phyloP scores from a whole-genome alignment of 768 basidiomycete genomes.

The Pulveroboletus sp. region DNA sequence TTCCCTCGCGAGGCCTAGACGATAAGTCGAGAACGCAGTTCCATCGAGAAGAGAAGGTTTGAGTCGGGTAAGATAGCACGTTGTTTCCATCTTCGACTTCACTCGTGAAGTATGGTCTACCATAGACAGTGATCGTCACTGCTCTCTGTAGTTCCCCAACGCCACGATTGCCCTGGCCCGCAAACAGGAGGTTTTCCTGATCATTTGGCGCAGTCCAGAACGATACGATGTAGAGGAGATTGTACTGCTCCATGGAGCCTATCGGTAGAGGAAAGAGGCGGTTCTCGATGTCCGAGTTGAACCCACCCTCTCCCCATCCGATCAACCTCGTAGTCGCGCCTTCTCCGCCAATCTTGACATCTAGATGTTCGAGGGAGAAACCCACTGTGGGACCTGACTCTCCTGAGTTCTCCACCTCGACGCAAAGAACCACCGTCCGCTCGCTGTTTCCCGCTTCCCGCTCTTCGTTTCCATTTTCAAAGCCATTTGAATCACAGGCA shows the following conservation, averaged over 20 bases:
- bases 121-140: conserved; percentile 77
- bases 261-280: conserved; percentile 69
- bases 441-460: conserved; percentile 74
- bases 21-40: conserved; percentile 86
- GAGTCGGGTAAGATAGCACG: conserved; percentile 55
- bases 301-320: conserved; percentile 44
- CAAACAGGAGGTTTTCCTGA: conserved; percentile 36
- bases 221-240: conserved; percentile 86
- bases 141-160: conserved; percentile 61
- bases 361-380: conserved; percentile 74
- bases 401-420: conserved; percentile 85
- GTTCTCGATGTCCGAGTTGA: conserved; percentile 34
- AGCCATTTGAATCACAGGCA: conserved; percentile 26
- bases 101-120: conserved; percentile 56
- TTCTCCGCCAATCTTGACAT: conserved; percentile 72
- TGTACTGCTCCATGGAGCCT: conserved; percentile 77
- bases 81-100: conserved; percentile 18
- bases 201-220: conserved; percentile 69
- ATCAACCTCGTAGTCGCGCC: conserved; percentile 51
- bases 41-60: conserved; percentile 81
- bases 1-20: conserved; percentile 27
- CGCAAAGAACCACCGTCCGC: conserved; percentile 83
- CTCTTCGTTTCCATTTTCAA: conserved; percentile 48
- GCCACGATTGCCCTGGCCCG: conserved; percentile 30
- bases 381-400: conserved; percentile 58